Evolutionary conservation across 176 grass and related monocot species (phyloP), one percentile per base, ranked within the genome.

Genomic region (Raddia distichophylla): DNA sequence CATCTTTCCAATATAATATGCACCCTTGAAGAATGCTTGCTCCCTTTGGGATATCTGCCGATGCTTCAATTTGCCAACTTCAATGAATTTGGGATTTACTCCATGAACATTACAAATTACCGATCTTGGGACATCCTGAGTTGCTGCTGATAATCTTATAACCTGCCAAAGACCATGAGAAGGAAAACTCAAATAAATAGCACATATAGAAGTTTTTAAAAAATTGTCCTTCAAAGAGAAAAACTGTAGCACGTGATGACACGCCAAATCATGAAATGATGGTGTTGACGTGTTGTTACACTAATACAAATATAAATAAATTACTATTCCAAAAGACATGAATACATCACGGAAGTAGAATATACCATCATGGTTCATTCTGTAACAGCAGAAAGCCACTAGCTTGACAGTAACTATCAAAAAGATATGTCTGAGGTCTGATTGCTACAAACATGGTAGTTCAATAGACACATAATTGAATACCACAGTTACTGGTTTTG

Each of bases 1-100:
- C 96, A 98, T 98, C 82, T 98, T 98, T 64, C 96, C 96, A 72
- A 98, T 98, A 79, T 93, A 99, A 86, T 99, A 99, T 58, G 93
- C 89, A 64, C 96, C 93, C 82, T 95, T 99, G 64, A 86, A 73
- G 66, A 93, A 99, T 71, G 86, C 73, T 49, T 83, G 83, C 16
- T 89, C 82, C 67, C 67, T 75, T 89, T 86, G 74, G 54, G 75
- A 77, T 67, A 82, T 60, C 57, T 91, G 74, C n/a, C 47, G 83
- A 83, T 95, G 91, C 65, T 90, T 99, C 63, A 68, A 33, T 86
- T 99, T 90, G 45, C 96, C 93, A 27, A 95, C 85, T 78, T 95
- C 88, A 18, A 95, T 86, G 64, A 99, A 99, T 73, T 86, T 99
- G n/a, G 96, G 93, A 83, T 99, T 95, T 52, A 99, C 93, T 87